These are phyloP conservation scores for Helianthus annuus DNA, from an alignment of 129 eudicot genomes.

Conservation along the genomic window HanXRQr2.0-SUNRISE NC_035445.2:137601565-137602064, in stretches of 20 bases:
- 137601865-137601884: slow-evolving; percentile 43
- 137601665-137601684: slow-evolving; percentile 46
- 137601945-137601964: no score
- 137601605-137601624: slow-evolving; percentile 38
- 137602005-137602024: no score
- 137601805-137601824: slow-evolving; percentile 24
- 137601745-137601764: slow-evolving; percentile 43
- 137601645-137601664: slow-evolving; percentile 43
- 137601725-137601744: slow-evolving; percentile 51
- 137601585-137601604: slow-evolving; percentile 47
- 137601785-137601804: slow-evolving; percentile 37
- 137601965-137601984: no score
- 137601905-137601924: slow-evolving; percentile 1
- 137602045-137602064: background rate
- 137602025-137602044: no score
- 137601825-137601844: background rate
- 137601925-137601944: background rate
- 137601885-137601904: background rate
- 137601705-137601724: slow-evolving; percentile 44
- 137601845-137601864: slow-evolving; percentile 31
- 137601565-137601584: slow-evolving; percentile 36
- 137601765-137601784: slow-evolving; percentile 52
- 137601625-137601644: slow-evolving; percentile 40
- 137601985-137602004: no score
- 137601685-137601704: slow-evolving; percentile 47